Conservation (phyloP, 2,329 filamentous ascomycete genomes). For the Aspergillus udagawae region DNA sequence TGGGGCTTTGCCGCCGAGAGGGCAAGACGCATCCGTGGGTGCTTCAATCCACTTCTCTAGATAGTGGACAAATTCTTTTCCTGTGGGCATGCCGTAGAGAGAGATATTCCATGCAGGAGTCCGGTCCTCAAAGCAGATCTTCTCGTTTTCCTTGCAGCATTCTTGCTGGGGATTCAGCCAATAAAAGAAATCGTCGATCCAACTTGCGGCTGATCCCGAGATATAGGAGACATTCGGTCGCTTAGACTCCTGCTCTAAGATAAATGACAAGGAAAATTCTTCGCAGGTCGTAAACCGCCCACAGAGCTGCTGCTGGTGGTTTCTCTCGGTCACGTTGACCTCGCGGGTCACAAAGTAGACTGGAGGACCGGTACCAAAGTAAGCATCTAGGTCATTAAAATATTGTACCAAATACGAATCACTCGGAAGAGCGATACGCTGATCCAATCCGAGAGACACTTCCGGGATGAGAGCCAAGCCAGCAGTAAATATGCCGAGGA, state of each 20-base stretch:
- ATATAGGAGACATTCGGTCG: conserved; percentile 84
- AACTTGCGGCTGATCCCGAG: conserved; percentile 81
- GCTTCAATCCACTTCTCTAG: conserved; percentile 75
- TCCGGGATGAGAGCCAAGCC: conserved; percentile 79
- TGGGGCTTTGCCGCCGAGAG: conserved; percentile 80
- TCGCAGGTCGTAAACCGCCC: conserved; percentile 88
- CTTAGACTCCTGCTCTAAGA: conserved; percentile 92
- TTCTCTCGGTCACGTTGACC: conserved; percentile 71
- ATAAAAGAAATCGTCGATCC: conserved; percentile 93
- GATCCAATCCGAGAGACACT: conserved; percentile 83
- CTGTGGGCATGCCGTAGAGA: conserved; percentile 85
- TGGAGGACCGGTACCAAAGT: conserved; percentile 85
- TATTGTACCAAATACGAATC: conserved; percentile 94
- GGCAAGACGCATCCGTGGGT: conserved; percentile 78
- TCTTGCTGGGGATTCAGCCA: conserved; percentile 91
- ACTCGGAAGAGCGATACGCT: conserved; percentile 88
- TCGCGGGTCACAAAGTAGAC: conserved; percentile 91
- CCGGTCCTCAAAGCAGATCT: conserved; percentile 74
- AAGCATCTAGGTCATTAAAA: conserved; percentile 92
- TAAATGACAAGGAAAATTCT: conserved; percentile 75
- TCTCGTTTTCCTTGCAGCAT: conserved; percentile 66
- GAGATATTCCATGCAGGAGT: conserved; percentile 84
- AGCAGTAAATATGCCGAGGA: conserved; percentile 82
- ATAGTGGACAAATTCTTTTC: conserved; percentile 85
- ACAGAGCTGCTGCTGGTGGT: conserved; percentile 80